Conservation (phyloP, 305 asterid genomes). For the Salvia sclarea region DNA sequence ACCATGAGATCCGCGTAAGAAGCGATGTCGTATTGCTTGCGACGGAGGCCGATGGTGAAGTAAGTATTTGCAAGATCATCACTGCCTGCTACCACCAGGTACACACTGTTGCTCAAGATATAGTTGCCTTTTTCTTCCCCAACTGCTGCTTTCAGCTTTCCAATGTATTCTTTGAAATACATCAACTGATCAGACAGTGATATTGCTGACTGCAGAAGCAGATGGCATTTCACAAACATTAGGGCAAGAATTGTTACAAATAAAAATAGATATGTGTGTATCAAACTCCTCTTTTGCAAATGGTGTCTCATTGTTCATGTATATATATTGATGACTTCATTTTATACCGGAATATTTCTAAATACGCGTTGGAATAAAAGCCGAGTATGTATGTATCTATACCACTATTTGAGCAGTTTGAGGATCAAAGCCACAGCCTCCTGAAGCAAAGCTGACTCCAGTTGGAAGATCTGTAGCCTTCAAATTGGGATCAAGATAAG, state of each 20-base stretch:
- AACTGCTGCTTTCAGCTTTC: slow-evolving; percentile 51
- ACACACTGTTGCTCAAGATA: slow-evolving; percentile 44
- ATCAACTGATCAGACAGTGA: slow-evolving; percentile 53
- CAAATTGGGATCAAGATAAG: slow-evolving; percentile 65
- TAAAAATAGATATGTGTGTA: background rate
- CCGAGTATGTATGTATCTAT: no score
- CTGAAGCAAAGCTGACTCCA: slow-evolving; percentile 85
- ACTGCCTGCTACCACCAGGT: slow-evolving; percentile 67
- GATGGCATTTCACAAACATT: background rate
- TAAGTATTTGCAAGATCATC: slow-evolving; percentile 82
- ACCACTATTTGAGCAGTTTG: slow-evolving; percentile 56
- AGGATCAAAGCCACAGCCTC: slow-evolving; percentile 70
- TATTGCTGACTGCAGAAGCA: slow-evolving; percentile 48
- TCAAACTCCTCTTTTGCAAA: background rate
- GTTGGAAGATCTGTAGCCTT: slow-evolving; percentile 48
- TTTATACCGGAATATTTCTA: no score
- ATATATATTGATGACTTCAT: background rate
- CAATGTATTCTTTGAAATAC: slow-evolving; percentile 61
- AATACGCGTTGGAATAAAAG: no score
- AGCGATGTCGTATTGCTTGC: slow-evolving; percentile 43
- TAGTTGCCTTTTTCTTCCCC: slow-evolving; percentile 53
- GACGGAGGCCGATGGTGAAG: slow-evolving; percentile 49
- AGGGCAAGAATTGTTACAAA: background rate
- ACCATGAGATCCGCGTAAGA: slow-evolving; percentile 60
- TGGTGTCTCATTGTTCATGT: background rate